These are phyloP conservation scores for rapeseed (Brassica napus) DNA, from an alignment of 345 rosid genomes.

Conservation along the genomic window DNA sequence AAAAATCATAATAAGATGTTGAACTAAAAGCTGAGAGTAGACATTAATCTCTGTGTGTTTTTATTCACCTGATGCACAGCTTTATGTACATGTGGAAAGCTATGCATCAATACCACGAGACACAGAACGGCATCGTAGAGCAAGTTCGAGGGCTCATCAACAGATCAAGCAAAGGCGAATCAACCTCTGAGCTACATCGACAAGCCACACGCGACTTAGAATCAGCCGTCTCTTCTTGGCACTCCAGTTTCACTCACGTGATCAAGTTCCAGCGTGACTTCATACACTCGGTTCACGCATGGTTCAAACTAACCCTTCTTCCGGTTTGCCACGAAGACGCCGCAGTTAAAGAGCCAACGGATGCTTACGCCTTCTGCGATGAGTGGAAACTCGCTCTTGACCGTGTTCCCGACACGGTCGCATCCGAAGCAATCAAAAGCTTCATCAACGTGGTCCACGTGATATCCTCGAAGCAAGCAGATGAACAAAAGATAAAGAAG, in stretches of 20 bases:
- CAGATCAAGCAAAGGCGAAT: conserved; percentile 66
- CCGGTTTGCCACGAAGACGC: conserved; percentile 67
- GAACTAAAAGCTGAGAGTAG: neutral
- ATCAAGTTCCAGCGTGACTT: conserved; percentile 88
- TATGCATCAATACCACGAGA: conserved; percentile 85
- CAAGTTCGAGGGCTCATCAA: conserved; percentile 89
- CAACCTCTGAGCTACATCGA: conserved; percentile 85
- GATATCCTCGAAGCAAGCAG: conserved; percentile 70
- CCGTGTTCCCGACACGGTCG: conserved; percentile 90
- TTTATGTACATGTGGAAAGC: conserved; percentile 96
- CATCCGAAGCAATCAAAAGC: conserved; percentile 98
- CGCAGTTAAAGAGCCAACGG: conserved; percentile 45
- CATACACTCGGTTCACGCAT: conserved; percentile 68
- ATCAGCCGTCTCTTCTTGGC: conserved; percentile 84
- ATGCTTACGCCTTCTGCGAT: conserved; percentile 65
- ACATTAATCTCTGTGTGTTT: neutral
- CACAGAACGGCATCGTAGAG: conserved; percentile 80
- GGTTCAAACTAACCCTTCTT: conserved; percentile 84
- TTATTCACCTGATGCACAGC: conserved; percentile 47
- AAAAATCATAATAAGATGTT: neutral
- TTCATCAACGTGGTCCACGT: conserved; percentile 79
- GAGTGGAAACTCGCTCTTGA: conserved; percentile 95
- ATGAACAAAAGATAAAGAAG: conserved; percentile 80
- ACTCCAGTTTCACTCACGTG: conserved; percentile 69
- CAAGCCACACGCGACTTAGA: conserved; percentile 94